Conservation (phyloP, 768 basidiomycete species). For the Agrocybe pediades region DNA sequence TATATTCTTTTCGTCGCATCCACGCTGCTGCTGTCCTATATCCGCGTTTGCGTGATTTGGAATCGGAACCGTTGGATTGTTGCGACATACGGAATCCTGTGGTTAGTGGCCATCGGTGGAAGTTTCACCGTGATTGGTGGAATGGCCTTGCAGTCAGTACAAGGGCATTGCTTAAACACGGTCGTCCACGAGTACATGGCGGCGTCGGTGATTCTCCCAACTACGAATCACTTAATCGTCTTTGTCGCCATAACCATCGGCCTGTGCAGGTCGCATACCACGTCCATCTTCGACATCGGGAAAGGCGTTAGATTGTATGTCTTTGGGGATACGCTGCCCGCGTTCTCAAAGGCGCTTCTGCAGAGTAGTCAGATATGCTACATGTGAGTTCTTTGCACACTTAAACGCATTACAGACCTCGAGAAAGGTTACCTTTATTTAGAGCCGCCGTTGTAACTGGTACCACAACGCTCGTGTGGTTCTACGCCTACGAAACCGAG, state of each 20-base stretch:
- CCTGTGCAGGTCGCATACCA: background rate
- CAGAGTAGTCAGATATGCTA: conserved; percentile 9
- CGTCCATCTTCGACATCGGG: background rate
- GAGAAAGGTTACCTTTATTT: too few relatives aligned
- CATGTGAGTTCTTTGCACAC: background rate
- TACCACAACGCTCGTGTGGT: too few relatives aligned
- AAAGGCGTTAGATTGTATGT: conserved; percentile 1
- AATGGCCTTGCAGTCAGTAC: too few relatives aligned
- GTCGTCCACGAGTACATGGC: background rate
- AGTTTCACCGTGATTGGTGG: background rate
- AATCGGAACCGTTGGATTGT: background rate
- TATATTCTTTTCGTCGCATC: conserved; percentile 7
- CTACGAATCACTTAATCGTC: background rate
- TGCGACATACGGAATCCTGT: background rate
- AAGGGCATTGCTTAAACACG: background rate
- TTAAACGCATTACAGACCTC: too few relatives aligned
- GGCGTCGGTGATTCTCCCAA: background rate
- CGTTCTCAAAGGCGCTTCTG: conserved; percentile 7
- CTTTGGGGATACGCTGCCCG: conserved; percentile 8
- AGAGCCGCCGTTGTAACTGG: too few relatives aligned
- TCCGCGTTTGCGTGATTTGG: conserved; percentile 6
- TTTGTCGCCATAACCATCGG: background rate
- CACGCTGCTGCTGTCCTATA: conserved; percentile 7
- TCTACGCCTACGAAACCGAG: too few relatives aligned
- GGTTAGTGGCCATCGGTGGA: background rate